A percentile compares a stretch with the other conserved stretches of the same genome.
These are phyloP conservation scores for Didymella segeticola DNA, from an alignment of 2,329 filamentous ascomycete species.

Conservation along the genomic window DNA sequence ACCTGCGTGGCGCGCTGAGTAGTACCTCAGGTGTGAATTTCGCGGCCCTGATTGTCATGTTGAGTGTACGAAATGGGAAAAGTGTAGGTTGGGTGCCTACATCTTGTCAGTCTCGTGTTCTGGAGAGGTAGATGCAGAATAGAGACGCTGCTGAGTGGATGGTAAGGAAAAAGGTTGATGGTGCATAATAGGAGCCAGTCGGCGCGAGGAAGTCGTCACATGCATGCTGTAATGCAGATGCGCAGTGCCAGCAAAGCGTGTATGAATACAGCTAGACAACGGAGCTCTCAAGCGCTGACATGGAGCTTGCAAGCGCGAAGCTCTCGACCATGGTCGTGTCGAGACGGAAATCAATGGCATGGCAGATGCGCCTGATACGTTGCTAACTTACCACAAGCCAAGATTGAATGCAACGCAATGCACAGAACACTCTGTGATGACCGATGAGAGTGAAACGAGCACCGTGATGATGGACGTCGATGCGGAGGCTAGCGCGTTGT, in stretches of 20 bases:
- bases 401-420: background rate
- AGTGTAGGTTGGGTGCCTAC: constrained; percentile 12
- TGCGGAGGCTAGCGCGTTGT: constrained; percentile 13
- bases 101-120: constrained; percentile 15
- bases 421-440: background rate
- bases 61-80: background rate
- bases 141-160: constrained; percentile 6
- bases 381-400: constrained; percentile 8
- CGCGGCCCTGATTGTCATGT: constrained; percentile 73
- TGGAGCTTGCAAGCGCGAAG: background rate
- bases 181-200: constrained; percentile 4
- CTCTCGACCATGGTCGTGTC: background rate
- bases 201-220: background rate
- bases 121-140: constrained; percentile 8
- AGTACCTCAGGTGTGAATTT: constrained; percentile 81
- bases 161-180: constrained; percentile 1
- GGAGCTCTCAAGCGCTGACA: constrained; percentile 2
- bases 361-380: background rate
- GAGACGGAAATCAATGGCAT: constrained; percentile 1
- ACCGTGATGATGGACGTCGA: constrained; percentile 18
- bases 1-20: constrained; percentile 76
- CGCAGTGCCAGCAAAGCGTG: background rate
- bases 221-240: constrained; percentile 3
- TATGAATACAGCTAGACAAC: background rate
- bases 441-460: constrained; percentile 12